phyloP scores from a whole-genome alignment of 148 eudicot species.

The Agrostemma githago region DNA sequence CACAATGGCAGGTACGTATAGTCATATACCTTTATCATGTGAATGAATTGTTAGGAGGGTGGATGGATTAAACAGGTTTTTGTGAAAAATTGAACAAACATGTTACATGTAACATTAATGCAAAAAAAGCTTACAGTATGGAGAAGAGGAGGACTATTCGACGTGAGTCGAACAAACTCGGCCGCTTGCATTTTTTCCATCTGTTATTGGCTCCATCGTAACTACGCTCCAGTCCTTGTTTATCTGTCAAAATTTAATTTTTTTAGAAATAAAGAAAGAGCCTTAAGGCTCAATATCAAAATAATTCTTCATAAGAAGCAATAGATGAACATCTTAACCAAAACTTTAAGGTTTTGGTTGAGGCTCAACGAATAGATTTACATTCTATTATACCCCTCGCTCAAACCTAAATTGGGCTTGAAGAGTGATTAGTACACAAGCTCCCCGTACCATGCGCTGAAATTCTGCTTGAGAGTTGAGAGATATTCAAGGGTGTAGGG shows the following conservation, averaged over 20 bases:
- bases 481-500: too few species aligned
- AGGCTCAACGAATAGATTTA: too few species aligned
- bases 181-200: slow-evolving; percentile 72
- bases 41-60: neutral
- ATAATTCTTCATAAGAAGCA: neutral
- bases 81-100: neutral
- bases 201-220: slow-evolving; percentile 51
- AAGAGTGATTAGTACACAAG: too few species aligned
- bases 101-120: neutral
- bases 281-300: neutral
- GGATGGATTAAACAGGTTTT: neutral
- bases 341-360: too few species aligned
- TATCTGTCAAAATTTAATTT: slow-evolving; percentile 35
- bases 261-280: neutral
- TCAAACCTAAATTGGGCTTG: too few species aligned
- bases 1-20: neutral
- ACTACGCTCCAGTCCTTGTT: slow-evolving; percentile 41
- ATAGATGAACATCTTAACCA: too few species aligned
- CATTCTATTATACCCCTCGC: too few species aligned
- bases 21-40: neutral
- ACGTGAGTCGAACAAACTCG: slow-evolving; percentile 70
- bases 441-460: too few species aligned
- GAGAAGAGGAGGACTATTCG: slow-evolving; percentile 79
- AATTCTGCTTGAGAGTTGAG: too few species aligned
- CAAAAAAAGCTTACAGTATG: slow-evolving; percentile 63